Evolutionary conservation across 2,329 filamentous ascomycete genomes (phyloP), one percentile per base, ranked within the genome.

Genomic region (Arthrobotrys sphaeroides): DNA sequence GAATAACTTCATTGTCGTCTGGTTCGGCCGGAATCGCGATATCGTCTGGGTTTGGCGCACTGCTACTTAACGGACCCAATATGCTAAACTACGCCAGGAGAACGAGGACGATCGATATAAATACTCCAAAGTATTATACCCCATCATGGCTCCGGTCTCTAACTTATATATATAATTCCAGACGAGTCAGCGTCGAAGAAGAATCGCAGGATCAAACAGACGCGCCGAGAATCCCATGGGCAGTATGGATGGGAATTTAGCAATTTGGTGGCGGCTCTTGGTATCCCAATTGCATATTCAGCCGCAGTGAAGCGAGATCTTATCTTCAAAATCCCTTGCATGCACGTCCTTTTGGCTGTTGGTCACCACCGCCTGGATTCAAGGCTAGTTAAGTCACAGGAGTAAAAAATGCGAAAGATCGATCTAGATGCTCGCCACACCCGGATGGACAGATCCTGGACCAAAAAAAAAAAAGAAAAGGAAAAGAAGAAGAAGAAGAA

Each of bases 201-300:
- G n/a, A 45, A 24, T 20, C 38, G 22, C 36, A 62, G 66, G 66
- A 70, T 70, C 57, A 70, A 43, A 36, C 33, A 28, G 24, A 51
- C 36, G 51, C 67, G 59, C 62, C 62, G 22, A 72, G 67, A 69
- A 62, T 73, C 68, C 59, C 43, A 49, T 53, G 36, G 45, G 33
- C 40, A 47, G 43, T 49, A 16, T 64, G 33, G 5, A 31, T 55
- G 18, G 43, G 26, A 20, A 61, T 70, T 62, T 38, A 33, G 13
- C 26, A 65, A 59, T 49, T 57, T 60, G 31, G 61, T 73, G 60
- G 69, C 40, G 42, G 31, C 22, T 51, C 36, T 57, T 62, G 45
- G 55, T 61, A 16, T 31, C 12, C 53, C 42, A 13, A 57, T 31
- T 43, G 40, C 18, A 43, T 7, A 5, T 57, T 72, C 45, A 45